These are phyloP conservation scores for Pythium folliculosum DNA, from an alignment of 352 stramenopile species.

Conservation along the genomic window DNA sequence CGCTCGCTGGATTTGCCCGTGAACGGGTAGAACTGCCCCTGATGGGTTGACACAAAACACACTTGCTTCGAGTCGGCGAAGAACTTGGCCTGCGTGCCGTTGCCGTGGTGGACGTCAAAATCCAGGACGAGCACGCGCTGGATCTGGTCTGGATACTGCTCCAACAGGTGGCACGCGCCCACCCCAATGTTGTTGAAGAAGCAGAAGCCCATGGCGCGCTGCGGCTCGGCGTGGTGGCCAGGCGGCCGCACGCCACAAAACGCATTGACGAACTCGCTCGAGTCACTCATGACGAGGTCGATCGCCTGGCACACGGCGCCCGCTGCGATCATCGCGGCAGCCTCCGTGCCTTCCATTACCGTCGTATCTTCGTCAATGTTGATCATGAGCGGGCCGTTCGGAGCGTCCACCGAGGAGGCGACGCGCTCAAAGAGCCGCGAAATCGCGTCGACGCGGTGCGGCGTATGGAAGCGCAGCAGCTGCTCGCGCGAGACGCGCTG, in stretches of 20 bases:
- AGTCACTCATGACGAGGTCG: slow-evolving; percentile 40
- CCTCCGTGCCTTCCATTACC: slow-evolving; percentile 34
- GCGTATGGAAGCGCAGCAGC: slow-evolving; percentile 39
- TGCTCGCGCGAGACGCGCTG: slow-evolving; percentile 29
- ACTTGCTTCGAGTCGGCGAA: slow-evolving; percentile 57
- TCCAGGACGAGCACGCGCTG: slow-evolving; percentile 75
- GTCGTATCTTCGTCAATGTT: slow-evolving; percentile 45
- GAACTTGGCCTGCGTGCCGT: slow-evolving; percentile 86
- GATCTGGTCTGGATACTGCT: slow-evolving; percentile 43
- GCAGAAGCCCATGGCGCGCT: slow-evolving; percentile 78
- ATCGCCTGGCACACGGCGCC: slow-evolving; percentile 44
- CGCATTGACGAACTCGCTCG: slow-evolving; percentile 30
- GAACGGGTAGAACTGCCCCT: slow-evolving; percentile 70
- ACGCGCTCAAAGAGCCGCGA: slow-evolving; percentile 26
- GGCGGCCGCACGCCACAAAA: slow-evolving; percentile 75
- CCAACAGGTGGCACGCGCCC: slow-evolving; percentile 57
- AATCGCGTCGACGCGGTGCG: slow-evolving; percentile 34
- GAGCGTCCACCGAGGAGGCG: neutral
- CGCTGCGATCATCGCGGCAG: slow-evolving; percentile 35
- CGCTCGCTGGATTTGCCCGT: slow-evolving; percentile 49
- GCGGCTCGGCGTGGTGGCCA: slow-evolving; percentile 81
- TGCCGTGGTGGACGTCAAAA: slow-evolving; percentile 92
- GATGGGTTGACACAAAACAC: slow-evolving; percentile 41
- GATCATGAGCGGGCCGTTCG: neutral
- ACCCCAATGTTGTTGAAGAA: slow-evolving; percentile 88